Base-by-base conservation (phyloP, 345 rosid species). In the Chamaenerion angustifolium region DNA sequence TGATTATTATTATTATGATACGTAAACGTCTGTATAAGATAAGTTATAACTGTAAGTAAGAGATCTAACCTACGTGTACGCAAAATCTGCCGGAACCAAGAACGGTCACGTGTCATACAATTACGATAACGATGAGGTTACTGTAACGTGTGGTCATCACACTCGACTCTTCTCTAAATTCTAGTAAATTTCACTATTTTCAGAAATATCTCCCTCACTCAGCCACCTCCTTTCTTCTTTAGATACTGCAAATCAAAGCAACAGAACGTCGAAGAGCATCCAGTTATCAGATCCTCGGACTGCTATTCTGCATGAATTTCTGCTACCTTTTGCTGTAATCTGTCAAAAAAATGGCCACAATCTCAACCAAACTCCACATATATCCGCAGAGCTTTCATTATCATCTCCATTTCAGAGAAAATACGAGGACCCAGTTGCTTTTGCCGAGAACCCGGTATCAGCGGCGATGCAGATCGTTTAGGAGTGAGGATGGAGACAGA, bases 101-200 rank as follows among this genome's bases (percentile, higher is more conserved):
- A 47, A n/a, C 37, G 12, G 68, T 56, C 83, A 82, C 83, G 82
- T 76, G 88, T 70, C 68, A 42, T 0, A 8, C 27, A 43, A 11
- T 10, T 19, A 51, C 70, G 42, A 42, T 46, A 14, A 45, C 62
- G 92, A 86, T 78, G 72, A 78, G 86, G 76, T 82, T 55, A 71
- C 92, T 63, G 60, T 66, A 82, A 80, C 92, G 86, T 80, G 88
- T 80, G 95, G 92, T 70, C 83, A 58, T 76, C 95, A 80, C 95
- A 73, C 76, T 69, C 52, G 56, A 52, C 71, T 56, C 56, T 48
- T 57, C 25, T 31, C 51, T 45, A 6, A 14, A 55, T 37, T 4
- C 65, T 51, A 7, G 15, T 12, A 15, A 46, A 40, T 46, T 16
- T 35, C 52, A 25, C 16, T 7, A 8, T 43, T 16, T 12, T 41